A percentile compares a stretch with the other conserved stretches of the same genome.
Evolutionary conservation across 306 rosid genomes (phyloP).

Genomic region (Cucurbita argyrosperma): DNA sequence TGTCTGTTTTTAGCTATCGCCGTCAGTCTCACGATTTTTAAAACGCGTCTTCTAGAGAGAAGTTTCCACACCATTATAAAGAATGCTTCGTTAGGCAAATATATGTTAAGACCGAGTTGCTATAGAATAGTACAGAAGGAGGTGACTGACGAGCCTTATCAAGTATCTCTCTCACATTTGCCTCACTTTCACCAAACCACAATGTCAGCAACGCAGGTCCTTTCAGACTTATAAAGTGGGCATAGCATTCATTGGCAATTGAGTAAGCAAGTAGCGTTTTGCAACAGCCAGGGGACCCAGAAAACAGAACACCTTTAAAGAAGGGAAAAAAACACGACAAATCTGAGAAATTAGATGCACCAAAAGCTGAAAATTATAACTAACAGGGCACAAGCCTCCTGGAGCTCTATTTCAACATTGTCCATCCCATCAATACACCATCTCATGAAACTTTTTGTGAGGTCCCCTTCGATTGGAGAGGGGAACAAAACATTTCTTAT

Average conservation of each 20-base stretch:
- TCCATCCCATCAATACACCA: constrained; percentile 51
- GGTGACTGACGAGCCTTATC: constrained; percentile 64
- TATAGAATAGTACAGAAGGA: constrained; percentile 60
- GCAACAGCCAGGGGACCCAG: constrained; percentile 66
- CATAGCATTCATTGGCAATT: constrained; percentile 59
- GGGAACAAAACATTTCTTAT: too few species aligned
- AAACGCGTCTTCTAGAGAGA: too few species aligned
- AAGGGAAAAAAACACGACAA: not conserved
- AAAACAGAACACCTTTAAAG: constrained; percentile 54
- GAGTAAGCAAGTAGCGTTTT: constrained; percentile 59
- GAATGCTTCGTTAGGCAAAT: not conserved
- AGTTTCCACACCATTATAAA: too few species aligned
- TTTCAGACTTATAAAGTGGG: constrained; percentile 55
- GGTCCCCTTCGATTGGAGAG: too few species aligned
- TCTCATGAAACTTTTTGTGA: constrained; percentile 31
- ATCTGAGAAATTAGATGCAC: not conserved
- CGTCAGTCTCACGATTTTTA: too few species aligned
- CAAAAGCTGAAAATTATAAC: not conserved
- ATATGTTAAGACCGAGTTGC: constrained; percentile 35
- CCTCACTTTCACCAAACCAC: constrained; percentile 79
- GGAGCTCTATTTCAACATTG: constrained; percentile 56
- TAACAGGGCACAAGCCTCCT: constrained; percentile 28
- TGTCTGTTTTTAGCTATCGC: too few species aligned
- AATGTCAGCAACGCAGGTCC: constrained; percentile 62
- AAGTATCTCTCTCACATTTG: constrained; percentile 56